Percentiles rank a stretch among this genome's conserved stretches.
phyloP scores from a whole-genome alignment of 306 rosid genomes.

The Cajanus cajan region DNA sequence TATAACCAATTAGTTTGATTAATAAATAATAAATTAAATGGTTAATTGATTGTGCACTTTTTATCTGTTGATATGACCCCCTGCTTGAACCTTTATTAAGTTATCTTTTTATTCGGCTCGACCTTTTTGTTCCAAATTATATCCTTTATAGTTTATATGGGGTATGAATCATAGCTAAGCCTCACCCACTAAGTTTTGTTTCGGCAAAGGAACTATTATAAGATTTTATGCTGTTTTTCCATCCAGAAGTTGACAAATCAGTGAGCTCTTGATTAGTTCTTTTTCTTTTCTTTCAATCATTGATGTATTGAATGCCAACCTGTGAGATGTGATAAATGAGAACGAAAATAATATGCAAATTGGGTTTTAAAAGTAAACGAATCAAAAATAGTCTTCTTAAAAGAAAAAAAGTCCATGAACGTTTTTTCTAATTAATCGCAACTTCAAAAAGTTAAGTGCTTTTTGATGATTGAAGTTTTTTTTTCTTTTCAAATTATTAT shows the following conservation, averaged over 20 bases:
- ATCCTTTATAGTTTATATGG: background rate
- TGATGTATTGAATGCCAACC: constrained; percentile 12
- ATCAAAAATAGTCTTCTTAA: background rate
- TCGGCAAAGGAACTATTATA: background rate
- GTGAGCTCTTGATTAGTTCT: background rate
- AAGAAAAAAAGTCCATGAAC: background rate
- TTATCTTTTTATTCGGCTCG: background rate
- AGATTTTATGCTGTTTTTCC: background rate
- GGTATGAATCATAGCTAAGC: constrained; percentile 33
- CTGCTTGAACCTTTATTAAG: background rate
- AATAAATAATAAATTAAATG: background rate
- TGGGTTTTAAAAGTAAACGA: constrained; percentile 4
- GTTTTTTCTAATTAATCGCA: background rate
- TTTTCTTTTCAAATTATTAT: background rate
- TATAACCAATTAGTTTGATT: background rate
- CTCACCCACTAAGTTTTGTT: constrained; percentile 47
- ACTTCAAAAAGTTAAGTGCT: background rate
- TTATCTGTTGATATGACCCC: background rate
- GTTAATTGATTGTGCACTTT: background rate
- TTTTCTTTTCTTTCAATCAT: background rate
- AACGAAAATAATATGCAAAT: background rate
- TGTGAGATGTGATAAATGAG: background rate
- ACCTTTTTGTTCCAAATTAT: background rate
- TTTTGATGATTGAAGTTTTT: background rate
- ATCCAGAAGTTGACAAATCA: constrained; percentile 28